Base-by-base conservation (phyloP, 495 filamentous ascomycete species). In the Penicillium dipodomyicola region DNA sequence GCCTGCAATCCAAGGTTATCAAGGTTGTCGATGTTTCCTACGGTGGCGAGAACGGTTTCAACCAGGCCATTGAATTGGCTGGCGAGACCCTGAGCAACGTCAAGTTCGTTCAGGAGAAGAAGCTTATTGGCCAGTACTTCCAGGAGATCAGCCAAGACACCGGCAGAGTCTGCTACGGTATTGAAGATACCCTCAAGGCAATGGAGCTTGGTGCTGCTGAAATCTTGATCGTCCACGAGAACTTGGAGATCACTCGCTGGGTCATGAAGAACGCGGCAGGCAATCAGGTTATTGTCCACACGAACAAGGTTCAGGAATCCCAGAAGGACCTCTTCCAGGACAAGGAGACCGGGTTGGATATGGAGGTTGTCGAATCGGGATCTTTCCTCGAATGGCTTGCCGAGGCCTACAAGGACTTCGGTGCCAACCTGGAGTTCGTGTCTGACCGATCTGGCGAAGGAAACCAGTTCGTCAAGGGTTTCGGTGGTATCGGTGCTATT, bases 41-140 rank as follows among this genome's bases (percentile, higher is more conserved):
- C 65, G 94, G 94, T 68, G 94, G 94, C 60, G 95, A 98, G 77
- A 97, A 97, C 78, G 94, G 94, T 17, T 98, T 98, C 81, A 98
- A 97, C 79, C 95, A 98, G 77, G 94, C 94, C 52, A 98, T 98
- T 60, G 94, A 97, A 67, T 74, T 98, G 63, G 86, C 94, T 29
- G 80, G 90, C 12, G 95, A 98, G 80, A 97, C 94, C n/a, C 81
- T 98, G 45, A 87, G 91, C 74, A 97, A 96, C 64, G 94, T 98
- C 80, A 98, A 98, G 74, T 98, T 98, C 74, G 96, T 98, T 71
- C 94, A 98, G 74, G 94, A 98, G 82, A 98, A 98, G 88, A 97
- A 96, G 80, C 83, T 98, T 49, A 98, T 98, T 68, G 90, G 91
- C 66, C 91, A 87, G 65, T 98, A 98, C 82, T 98, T 98, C 67